These are phyloP conservation scores for Xylariaceae sp. DNA, from an alignment of 2,329 filamentous ascomycete species.

Conservation along the genomic window DNA sequence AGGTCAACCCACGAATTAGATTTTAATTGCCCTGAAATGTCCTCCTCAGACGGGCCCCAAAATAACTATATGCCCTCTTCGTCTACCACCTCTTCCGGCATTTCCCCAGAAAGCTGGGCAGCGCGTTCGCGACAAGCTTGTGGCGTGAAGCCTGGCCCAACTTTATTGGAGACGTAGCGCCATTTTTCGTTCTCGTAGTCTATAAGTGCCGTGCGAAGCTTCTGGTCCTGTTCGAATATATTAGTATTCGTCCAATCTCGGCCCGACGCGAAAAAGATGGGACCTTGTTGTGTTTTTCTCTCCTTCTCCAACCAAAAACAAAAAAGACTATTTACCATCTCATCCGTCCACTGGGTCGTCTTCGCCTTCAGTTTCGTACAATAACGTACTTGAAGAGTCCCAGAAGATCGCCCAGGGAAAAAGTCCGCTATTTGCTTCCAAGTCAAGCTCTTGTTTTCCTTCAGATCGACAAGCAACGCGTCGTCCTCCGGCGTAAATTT, in stretches of 20 bases:
- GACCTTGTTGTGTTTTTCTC: too few relatives aligned
- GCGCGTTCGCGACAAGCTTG: slow-evolving; percentile 80
- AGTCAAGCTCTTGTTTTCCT: slow-evolving; percentile 89
- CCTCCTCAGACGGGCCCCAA: slow-evolving; percentile 41
- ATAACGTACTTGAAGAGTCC: slow-evolving; percentile 87
- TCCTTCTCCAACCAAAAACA: background rate
- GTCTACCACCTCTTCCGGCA: slow-evolving; percentile 26
- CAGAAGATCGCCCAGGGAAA: slow-evolving; percentile 84
- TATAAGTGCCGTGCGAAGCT: slow-evolving; percentile 68
- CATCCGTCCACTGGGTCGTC: slow-evolving; percentile 87
- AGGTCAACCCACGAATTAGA: slow-evolving; percentile 9
- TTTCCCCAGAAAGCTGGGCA: slow-evolving; percentile 51
- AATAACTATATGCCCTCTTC: slow-evolving; percentile 47
- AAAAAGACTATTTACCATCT: slow-evolving; percentile 58
- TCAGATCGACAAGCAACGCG: slow-evolving; percentile 77
- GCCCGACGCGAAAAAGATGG: background rate
- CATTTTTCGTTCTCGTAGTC: slow-evolving; percentile 91
- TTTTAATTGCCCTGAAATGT: slow-evolving; percentile 32
- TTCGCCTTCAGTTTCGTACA: slow-evolving; percentile 94
- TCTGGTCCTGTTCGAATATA: slow-evolving; percentile 56
- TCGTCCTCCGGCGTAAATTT: slow-evolving; percentile 95
- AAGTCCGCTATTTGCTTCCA: slow-evolving; percentile 98
- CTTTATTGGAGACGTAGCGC: slow-evolving; percentile 85
- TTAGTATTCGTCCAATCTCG: slow-evolving; percentile 12
- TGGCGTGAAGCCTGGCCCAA: slow-evolving; percentile 84